phyloP scores from a whole-genome alignment of 495 filamentous ascomycete genomes.

The Penicillium longicatenatum region DNA sequence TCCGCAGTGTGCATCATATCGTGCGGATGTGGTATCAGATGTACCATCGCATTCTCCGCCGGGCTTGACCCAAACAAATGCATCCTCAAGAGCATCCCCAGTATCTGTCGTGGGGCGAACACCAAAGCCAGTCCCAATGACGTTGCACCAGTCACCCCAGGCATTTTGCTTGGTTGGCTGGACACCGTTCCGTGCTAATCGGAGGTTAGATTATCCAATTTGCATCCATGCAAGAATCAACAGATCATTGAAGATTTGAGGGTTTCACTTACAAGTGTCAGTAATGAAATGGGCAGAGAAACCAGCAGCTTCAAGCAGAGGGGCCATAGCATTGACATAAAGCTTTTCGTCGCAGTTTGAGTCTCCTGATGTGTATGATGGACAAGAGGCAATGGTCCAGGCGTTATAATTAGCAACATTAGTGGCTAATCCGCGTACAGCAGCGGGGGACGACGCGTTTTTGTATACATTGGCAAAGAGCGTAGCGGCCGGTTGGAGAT shows the following conservation, averaged over 20 bases:
- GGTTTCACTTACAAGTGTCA: conserved; percentile 50
- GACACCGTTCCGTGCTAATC: conserved; percentile 44
- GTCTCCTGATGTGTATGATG: conserved; percentile 46
- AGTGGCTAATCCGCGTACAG: conserved; percentile 72
- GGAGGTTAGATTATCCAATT: background rate
- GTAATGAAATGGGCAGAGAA: conserved; percentile 75
- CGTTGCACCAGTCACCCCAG: conserved; percentile 88
- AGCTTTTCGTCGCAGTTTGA: conserved; percentile 67
- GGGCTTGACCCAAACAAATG: conserved; percentile 85
- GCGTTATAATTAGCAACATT: conserved; percentile 81
- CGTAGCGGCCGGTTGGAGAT: conserved; percentile 70
- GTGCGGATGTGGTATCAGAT: conserved; percentile 52
- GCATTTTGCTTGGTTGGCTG: conserved; percentile 61
- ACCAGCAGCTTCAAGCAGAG: conserved; percentile 59
- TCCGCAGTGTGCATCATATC: conserved; percentile 77
- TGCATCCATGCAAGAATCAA: background rate
- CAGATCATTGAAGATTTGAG: background rate
- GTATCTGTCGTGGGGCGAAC: conserved; percentile 65
- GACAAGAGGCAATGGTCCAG: conserved; percentile 49
- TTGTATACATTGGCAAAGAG: conserved; percentile 69
- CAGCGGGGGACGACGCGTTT: conserved; percentile 61
- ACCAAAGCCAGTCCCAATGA: conserved; percentile 64
- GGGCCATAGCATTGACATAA: conserved; percentile 68
- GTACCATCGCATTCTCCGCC: conserved; percentile 84
- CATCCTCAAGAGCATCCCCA: conserved; percentile 60